Conservation (phyloP, 768 basidiomycete species). For the Daedalea quercina region DNA sequence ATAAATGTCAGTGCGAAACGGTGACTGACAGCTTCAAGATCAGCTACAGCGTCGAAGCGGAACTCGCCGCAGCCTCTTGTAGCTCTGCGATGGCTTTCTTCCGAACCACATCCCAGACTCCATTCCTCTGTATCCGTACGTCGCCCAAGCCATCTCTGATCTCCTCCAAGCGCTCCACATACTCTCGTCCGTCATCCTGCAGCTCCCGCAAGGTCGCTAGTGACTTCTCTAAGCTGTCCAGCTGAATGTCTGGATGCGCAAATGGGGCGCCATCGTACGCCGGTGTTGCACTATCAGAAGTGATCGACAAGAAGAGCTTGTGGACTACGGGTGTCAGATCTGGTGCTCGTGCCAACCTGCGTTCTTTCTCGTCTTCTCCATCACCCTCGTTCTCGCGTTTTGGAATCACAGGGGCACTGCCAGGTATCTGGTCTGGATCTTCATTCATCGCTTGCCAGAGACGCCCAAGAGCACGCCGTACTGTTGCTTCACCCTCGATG, state of each 20-base stretch:
- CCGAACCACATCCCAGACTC: slow-evolving; percentile 73
- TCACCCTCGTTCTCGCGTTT: slow-evolving; percentile 56
- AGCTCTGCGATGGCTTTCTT: slow-evolving; percentile 70
- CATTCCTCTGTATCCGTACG: slow-evolving; percentile 60
- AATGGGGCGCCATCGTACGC: slow-evolving; percentile 59
- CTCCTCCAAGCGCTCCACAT: slow-evolving; percentile 78
- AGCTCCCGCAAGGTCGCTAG: slow-evolving; percentile 69
- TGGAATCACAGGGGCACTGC: slow-evolving; percentile 41
- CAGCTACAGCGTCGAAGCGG: slow-evolving; percentile 12
- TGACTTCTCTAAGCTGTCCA: slow-evolving; percentile 68
- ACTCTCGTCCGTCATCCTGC: slow-evolving; percentile 83
- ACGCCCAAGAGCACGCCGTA: slow-evolving; percentile 69
- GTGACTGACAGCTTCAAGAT: no score
- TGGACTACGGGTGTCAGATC: slow-evolving; percentile 60
- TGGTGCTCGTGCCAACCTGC: slow-evolving; percentile 50
- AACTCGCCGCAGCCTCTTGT: slow-evolving; percentile 47
- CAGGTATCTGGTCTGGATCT: slow-evolving; percentile 40
- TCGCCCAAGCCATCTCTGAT: slow-evolving; percentile 78
- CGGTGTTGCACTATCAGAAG: slow-evolving; percentile 38
- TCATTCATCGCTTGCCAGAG: slow-evolving; percentile 80
- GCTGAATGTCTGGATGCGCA: slow-evolving; percentile 56
- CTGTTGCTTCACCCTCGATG: slow-evolving; percentile 73
- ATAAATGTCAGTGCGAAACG: no score
- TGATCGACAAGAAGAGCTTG: slow-evolving; percentile 57
- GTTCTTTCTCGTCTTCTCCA: slow-evolving; percentile 30